Base-by-base conservation (phyloP, 305 asterid genomes). In the Solanum hybrid region DNA sequence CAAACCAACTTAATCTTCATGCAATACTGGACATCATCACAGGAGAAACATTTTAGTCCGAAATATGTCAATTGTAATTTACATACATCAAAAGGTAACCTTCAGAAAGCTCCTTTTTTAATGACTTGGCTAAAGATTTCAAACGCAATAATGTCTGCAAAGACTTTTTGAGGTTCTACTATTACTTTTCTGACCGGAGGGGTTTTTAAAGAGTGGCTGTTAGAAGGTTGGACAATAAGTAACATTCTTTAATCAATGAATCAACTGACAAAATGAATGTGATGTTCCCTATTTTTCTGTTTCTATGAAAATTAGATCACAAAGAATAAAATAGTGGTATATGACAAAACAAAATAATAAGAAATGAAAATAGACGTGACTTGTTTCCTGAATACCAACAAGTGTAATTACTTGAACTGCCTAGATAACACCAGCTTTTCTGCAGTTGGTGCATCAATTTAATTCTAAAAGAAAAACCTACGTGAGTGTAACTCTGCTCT, bases 401-500 rank as follows among this genome's bases (percentile, higher is more conserved):
- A 31, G 7, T 45, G 77, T 57, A 85, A 31, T 31, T 31, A 31
- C 38, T 51, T 51, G 76, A 79, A 78, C 89, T 31, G 14, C 27
- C n/a, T 75, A 81, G 80, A 73, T 84, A 90, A 45, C 39, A 75
- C 77, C 89, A 86, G 68, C 84, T 91, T 57, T 34, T 72, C 83
- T 70, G 92, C 87, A 90, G 91, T 78, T 37, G 32, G 79, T 57
- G 81, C 75, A 61, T 61, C 78, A 85, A 85, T 61, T 57, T 12
- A 85, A 75, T 57, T 57, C 88, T 85, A 81, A 89, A 90, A 81
- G 94, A 89, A 89, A 41, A 92, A 94, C 99, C 89, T 95, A 97
- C 99, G 93, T 91, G 99, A 95, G 94, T 95, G 99, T 61, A 95
- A 87, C 90, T 92, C 93, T 72, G 98, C 94, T 93, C 97, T 95